Conservation (phyloP, 345 rosid genomes). For the Turnera subulata region DNA sequence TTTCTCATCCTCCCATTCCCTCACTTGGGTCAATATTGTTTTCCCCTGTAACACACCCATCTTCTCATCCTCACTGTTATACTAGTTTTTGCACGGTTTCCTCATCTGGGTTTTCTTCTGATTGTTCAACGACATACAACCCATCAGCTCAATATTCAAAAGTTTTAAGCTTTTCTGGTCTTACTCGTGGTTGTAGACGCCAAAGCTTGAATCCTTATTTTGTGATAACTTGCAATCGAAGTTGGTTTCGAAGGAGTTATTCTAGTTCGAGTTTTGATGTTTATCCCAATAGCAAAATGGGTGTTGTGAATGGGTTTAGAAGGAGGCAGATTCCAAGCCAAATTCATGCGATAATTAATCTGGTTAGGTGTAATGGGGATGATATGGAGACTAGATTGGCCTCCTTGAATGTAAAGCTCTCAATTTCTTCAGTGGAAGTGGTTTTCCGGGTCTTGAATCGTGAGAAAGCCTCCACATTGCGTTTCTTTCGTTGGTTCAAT, state of each 20-base stretch:
- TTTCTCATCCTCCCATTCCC: background rate
- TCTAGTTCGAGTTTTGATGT: background rate
- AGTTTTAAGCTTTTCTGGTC: background rate
- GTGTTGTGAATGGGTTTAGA: background rate
- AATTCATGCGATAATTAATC: constrained; percentile 20
- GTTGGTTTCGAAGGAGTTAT: constrained; percentile 8
- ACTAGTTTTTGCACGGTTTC: background rate
- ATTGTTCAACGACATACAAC: background rate
- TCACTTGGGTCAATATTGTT: background rate
- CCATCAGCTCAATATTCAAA: background rate
- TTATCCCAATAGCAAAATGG: background rate
- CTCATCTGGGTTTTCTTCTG: background rate
- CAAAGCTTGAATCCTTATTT: constrained; percentile 4
- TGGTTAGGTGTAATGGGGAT: constrained; percentile 21
- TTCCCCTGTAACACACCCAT: background rate
- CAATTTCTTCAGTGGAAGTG: constrained; percentile 16
- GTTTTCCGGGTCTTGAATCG: constrained; percentile 31
- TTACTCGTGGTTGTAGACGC: background rate
- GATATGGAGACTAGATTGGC: constrained; percentile 36
- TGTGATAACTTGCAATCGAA: background rate
- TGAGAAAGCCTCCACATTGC: constrained; percentile 34
- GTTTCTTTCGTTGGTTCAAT: constrained; percentile 40
- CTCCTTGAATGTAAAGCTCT: constrained; percentile 26
- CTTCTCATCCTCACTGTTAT: background rate
- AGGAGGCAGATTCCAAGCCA: constrained; percentile 10